Evolutionary conservation across 2,329 filamentous ascomycete genomes (phyloP).

Genomic region (Calonectria pseudoreteaudii): DNA sequence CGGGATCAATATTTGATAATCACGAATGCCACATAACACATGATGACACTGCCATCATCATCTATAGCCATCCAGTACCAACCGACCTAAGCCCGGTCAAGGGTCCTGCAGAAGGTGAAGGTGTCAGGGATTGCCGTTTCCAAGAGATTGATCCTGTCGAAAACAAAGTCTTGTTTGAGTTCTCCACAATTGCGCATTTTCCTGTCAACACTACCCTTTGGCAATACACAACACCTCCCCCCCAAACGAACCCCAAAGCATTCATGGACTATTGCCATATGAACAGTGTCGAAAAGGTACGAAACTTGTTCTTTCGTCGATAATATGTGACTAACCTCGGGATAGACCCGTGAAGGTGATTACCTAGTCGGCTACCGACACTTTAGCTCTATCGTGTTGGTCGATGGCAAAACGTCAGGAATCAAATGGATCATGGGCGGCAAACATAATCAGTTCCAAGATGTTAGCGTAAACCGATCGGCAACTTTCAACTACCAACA

Average conservation of each 20-base stretch:
- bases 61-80: neutral
- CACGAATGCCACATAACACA: neutral
- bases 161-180: neutral
- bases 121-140: neutral
- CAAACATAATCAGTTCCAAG: neutral
- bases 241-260: neutral
- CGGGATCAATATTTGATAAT: neutral
- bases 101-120: neutral
- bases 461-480: neutral
- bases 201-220: neutral
- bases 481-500: conserved; percentile 4
- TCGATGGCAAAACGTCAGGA: conserved; percentile 4
- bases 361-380: conserved; percentile 5
- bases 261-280: neutral
- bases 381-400: neutral
- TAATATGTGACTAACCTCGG: neutral
- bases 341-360: conserved; percentile 4
- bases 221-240: neutral
- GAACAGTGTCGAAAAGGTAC: neutral
- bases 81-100: neutral
- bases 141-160: neutral
- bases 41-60: neutral
- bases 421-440: conserved; percentile 18
- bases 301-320: neutral
- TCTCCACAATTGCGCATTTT: neutral